phyloP scores from a whole-genome alignment of 1,284 basidiomycete genomes.

The Heterobasidion annosum region DNA sequence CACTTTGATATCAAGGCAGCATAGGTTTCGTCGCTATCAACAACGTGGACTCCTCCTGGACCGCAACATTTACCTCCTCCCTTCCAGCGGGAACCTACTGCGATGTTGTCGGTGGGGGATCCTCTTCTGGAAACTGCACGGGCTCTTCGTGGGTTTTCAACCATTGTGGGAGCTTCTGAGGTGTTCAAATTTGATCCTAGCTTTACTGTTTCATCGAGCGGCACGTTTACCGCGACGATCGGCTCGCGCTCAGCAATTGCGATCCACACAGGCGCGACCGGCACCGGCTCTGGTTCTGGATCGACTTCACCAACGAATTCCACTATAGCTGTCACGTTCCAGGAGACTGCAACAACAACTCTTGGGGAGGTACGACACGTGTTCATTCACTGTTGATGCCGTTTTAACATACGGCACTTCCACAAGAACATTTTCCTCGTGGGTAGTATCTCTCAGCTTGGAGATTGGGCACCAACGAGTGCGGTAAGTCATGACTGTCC shows the following conservation, averaged over 20 bases:
- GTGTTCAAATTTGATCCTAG: slow-evolving; percentile 19
- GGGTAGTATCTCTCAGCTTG: slow-evolving; percentile 46
- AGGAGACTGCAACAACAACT: slow-evolving; percentile 44
- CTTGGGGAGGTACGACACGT: slow-evolving; percentile 40
- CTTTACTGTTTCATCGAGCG: slow-evolving; percentile 36
- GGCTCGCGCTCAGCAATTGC: slow-evolving; percentile 47
- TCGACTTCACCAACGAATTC: slow-evolving; percentile 5
- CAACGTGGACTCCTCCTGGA: slow-evolving; percentile 48
- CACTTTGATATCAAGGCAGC: slow-evolving; percentile 24
- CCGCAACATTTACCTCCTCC: slow-evolving; percentile 41
- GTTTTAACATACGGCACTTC: not conserved
- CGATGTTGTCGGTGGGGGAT: slow-evolving; percentile 47
- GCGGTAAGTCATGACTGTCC: slow-evolving; percentile 27
- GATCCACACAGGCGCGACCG: slow-evolving; percentile 39
- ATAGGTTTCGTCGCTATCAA: slow-evolving; percentile 59
- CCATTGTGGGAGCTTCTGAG: not conserved
- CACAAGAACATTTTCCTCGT: slow-evolving; percentile 48
- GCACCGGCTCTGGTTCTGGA: slow-evolving; percentile 8
- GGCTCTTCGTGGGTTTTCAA: slow-evolving; percentile 34
- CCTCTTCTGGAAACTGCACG: slow-evolving; percentile 31
- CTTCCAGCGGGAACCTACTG: slow-evolving; percentile 53
- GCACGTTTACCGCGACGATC: slow-evolving; percentile 43
- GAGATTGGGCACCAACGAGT: slow-evolving; percentile 36
- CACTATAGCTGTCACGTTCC: slow-evolving; percentile 36
- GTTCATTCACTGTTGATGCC: not conserved